A percentile compares a stretch with the other conserved stretches of the same genome.
phyloP scores from a whole-genome alignment of 2,329 filamentous ascomycete genomes.

The Cryoendolithus antarcticus region DNA sequence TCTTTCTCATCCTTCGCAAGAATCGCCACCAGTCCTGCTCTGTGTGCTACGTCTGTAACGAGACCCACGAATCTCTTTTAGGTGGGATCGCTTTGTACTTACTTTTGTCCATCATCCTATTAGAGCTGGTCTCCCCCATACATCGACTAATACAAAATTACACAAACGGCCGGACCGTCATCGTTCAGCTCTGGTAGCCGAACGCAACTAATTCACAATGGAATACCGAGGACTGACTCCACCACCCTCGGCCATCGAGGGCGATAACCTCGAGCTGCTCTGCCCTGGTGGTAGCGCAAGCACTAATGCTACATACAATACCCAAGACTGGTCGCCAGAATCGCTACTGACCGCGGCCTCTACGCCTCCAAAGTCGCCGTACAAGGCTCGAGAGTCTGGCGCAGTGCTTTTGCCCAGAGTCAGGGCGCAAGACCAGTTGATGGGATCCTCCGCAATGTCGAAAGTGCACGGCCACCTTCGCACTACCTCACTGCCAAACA shows the following conservation, averaged over 20 bases:
- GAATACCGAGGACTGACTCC: conserved; percentile 35
- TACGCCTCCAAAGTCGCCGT: conserved; percentile 19
- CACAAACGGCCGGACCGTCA: conserved; percentile 7
- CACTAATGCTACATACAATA: conserved; percentile 15
- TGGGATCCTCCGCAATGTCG: conserved; percentile 8
- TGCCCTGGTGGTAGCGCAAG: conserved; percentile 22
- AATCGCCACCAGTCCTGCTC: conserved; percentile 14
- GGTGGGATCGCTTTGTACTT: conserved; percentile 18
- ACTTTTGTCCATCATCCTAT: conserved; percentile 22
- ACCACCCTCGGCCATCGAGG: conserved; percentile 22
- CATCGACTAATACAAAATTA: conserved; percentile 6
- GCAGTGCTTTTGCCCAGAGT: conserved; percentile 17
- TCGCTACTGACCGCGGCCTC: conserved; percentile 19
- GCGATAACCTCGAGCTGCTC: conserved; percentile 13
- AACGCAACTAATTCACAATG: conserved; percentile 22
- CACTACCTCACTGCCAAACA: conserved; percentile 18
- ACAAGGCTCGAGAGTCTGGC: conserved; percentile 17
- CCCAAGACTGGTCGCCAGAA: conserved; percentile 20
- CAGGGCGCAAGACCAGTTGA: conserved; percentile 17
- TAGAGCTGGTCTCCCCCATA: conserved; percentile 32
- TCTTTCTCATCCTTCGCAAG: conserved; percentile 7
- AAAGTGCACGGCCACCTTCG: conserved; percentile 13
- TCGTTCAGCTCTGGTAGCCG: conserved; percentile 25
- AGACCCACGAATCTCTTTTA: conserved; percentile 28
- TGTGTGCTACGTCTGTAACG: conserved; percentile 17